These are phyloP conservation scores for Colletotrichum caudatum DNA, from an alignment of 2,329 filamentous ascomycete species.

Conservation along the genomic window DNA sequence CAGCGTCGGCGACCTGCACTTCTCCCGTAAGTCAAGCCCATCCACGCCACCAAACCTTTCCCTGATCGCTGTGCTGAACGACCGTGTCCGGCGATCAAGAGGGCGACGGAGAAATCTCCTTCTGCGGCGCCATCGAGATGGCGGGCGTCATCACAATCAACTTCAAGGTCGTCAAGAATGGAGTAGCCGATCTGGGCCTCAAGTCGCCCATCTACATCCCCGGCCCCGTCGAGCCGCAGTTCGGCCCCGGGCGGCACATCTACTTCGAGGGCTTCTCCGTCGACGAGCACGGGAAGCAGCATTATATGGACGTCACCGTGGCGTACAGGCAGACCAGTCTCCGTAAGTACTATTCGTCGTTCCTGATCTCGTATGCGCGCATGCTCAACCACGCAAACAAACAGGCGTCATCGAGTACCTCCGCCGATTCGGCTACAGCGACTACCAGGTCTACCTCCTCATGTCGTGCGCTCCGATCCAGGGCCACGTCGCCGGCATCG, in stretches of 20 bases:
- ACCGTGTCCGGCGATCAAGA: slow-evolving; percentile 57
- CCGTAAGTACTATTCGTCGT: slow-evolving; percentile 50
- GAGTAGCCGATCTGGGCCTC: slow-evolving; percentile 78
- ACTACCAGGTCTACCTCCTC: slow-evolving; percentile 87
- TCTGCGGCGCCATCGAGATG: slow-evolving; percentile 94
- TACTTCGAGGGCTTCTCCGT: slow-evolving; percentile 94
- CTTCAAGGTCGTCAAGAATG: slow-evolving; percentile 87
- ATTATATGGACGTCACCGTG: slow-evolving; percentile 87
- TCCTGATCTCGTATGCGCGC: neutral
- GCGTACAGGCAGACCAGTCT: slow-evolving; percentile 87
- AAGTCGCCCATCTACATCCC: slow-evolving; percentile 89
- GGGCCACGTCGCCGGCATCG: slow-evolving; percentile 89
- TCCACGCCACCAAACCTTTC: neutral
- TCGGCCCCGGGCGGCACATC: slow-evolving; percentile 83
- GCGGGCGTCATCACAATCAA: slow-evolving; percentile 91
- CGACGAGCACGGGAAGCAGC: slow-evolving; percentile 88
- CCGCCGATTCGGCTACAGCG: slow-evolving; percentile 75
- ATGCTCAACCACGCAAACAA: slow-evolving; percentile 36
- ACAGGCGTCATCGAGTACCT: slow-evolving; percentile 83
- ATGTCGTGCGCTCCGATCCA: slow-evolving; percentile 88
- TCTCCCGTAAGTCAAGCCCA: slow-evolving; percentile 65
- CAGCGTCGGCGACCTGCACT: slow-evolving; percentile 89
- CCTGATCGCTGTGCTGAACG: neutral
- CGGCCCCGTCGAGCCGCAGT: slow-evolving; percentile 89
- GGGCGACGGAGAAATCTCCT: slow-evolving; percentile 91